Conservation (phyloP, 768 basidiomycete genomes). For the Dacryopinax spathularia region DNA sequence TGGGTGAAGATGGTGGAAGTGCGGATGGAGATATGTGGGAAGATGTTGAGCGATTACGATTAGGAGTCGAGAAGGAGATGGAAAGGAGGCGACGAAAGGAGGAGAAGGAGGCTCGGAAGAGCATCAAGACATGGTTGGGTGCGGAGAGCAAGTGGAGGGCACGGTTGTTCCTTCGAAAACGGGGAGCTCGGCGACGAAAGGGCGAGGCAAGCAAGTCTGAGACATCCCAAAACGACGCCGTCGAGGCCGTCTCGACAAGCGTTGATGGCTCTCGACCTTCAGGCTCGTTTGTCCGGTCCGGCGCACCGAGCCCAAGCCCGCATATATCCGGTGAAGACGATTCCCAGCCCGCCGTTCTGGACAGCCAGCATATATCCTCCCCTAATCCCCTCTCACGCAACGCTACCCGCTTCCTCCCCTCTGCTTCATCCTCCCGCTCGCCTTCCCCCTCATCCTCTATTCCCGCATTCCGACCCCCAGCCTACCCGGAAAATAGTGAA, state of each 20-base stretch:
- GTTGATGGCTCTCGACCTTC: neutral
- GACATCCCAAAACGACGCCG: neutral
- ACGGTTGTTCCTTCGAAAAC: neutral
- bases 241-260: neutral
- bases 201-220: neutral
- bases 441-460: neutral
- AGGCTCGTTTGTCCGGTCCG: neutral
- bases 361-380: neutral
- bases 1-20: neutral
- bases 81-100: neutral
- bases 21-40: neutral
- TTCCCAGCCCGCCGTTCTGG: neutral
- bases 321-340: neutral
- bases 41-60: neutral
- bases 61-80: neutral
- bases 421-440: neutral
- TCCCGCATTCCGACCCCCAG: neutral
- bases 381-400: neutral
- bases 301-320: neutral
- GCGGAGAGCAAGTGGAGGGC: conserved; percentile 1
- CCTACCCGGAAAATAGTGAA: neutral
- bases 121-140: neutral
- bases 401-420: neutral
- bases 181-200: neutral
- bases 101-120: neutral